A percentile compares a stretch with the other conserved stretches of the same genome.
These are phyloP conservation scores for Aspergillus calidoustus DNA, from an alignment of 2,329 filamentous ascomycete genomes.

Conservation along the genomic window DNA sequence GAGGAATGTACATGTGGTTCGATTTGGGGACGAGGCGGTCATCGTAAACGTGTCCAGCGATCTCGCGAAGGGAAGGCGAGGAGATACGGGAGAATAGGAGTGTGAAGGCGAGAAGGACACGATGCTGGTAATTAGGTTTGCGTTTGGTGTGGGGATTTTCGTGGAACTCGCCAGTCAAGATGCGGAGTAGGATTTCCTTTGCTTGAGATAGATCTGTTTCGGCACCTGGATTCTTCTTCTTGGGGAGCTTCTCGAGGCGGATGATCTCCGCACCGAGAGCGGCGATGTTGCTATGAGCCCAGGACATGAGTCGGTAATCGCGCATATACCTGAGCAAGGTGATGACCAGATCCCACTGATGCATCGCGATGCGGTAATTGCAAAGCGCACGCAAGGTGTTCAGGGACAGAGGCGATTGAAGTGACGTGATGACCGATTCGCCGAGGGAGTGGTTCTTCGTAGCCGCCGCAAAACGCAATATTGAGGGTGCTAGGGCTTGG, in stretches of 20 bases:
- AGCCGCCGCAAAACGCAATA: constrained; percentile 59
- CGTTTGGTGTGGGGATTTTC: constrained; percentile 26
- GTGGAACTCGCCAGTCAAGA: constrained; percentile 43
- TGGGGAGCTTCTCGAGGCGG: constrained; percentile 34
- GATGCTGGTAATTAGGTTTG: constrained; percentile 32
- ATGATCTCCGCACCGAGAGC: constrained; percentile 47
- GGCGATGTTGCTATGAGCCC: constrained; percentile 44
- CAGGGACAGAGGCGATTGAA: constrained; percentile 38
- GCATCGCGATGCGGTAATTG: constrained; percentile 38
- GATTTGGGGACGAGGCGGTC: constrained; percentile 16
- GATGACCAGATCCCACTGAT: constrained; percentile 40
- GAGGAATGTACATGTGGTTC: constrained; percentile 36
- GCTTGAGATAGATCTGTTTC: constrained; percentile 30
- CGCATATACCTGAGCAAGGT: constrained; percentile 40
- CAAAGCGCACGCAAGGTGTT: constrained; percentile 44
- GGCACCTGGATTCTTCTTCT: constrained; percentile 19
- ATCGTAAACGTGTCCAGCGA: constrained; percentile 29
- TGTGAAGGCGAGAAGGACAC: constrained; percentile 34
- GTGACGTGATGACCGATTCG: constrained; percentile 33
- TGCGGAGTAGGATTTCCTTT: constrained; percentile 37
- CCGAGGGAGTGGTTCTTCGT: constrained; percentile 48
- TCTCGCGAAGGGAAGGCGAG: constrained; percentile 34
- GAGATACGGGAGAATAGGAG: constrained; percentile 38
- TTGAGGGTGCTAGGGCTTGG: constrained; percentile 54
- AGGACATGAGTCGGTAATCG: constrained; percentile 39